Conservation (phyloP, 148 eudicot species). For the Nepenthes mirabilis region DNA sequence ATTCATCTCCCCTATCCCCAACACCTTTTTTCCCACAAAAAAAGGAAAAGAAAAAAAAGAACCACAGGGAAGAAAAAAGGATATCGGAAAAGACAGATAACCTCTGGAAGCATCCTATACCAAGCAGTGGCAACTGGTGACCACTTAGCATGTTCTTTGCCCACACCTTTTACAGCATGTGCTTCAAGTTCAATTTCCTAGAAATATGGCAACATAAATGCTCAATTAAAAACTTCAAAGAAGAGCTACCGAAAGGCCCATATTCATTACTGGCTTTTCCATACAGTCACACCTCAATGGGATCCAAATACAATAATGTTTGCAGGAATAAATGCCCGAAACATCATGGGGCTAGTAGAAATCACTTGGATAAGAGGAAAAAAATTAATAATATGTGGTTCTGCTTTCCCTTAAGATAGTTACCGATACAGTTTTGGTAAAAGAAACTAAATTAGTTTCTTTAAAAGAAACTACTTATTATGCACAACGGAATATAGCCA, state of each 20-base stretch:
- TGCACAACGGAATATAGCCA: too few relatives aligned
- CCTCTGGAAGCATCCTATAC: conserved; percentile 98
- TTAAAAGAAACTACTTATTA: too few relatives aligned
- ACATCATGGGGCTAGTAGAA: too few relatives aligned
- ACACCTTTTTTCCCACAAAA: background rate
- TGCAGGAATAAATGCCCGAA: too few relatives aligned
- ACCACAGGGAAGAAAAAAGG: background rate
- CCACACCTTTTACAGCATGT: conserved; percentile 87
- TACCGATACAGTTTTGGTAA: too few relatives aligned
- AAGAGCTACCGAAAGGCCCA: background rate
- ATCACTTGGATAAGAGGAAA: too few relatives aligned
- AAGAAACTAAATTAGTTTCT: too few relatives aligned
- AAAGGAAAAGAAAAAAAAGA: background rate
- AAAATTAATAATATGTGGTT: too few relatives aligned
- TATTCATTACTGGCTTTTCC: background rate
- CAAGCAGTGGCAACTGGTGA: conserved; percentile 99
- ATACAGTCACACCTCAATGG: background rate
- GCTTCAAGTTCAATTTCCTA: conserved; percentile 98
- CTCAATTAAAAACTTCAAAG: background rate
- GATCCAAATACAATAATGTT: too few relatives aligned
- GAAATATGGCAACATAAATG: background rate
- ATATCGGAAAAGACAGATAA: conserved; percentile 9
- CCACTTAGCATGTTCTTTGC: conserved; percentile 95
- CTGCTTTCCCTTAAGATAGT: too few relatives aligned
- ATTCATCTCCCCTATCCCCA: background rate